Evolutionary conservation across 805 yeast genomes (phyloP), one percentile per base, ranked within the genome.

Genomic region (Komagataella pastoris): DNA sequence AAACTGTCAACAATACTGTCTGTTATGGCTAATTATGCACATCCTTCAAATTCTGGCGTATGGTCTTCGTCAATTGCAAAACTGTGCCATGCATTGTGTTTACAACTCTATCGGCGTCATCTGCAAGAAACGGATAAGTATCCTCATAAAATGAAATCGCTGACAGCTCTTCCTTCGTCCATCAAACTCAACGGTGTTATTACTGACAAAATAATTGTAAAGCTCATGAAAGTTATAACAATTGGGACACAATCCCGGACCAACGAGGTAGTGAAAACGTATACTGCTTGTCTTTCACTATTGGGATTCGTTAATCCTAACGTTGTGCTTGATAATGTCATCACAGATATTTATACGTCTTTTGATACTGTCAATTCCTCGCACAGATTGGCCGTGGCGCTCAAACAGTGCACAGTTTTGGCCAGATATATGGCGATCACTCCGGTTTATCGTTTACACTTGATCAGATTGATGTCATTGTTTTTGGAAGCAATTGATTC

Each of bases 1-100:
- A 69, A 74, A 49, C 59, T 90, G 4, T 69, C 70, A 19, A 73
- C 79, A 0, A 68, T 86, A 24, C 58, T 85, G n/a, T 80, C 80
- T 51, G 80, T 95, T 0, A 70, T 89, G 5, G 83, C 79, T 55
- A 86, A 96, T 17, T 87, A 83, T 65, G 82, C 81, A 3, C 97
- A 93, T 64, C 99, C 99, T 6, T 89, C 98, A 0, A 90, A 90
- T 63, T 65, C 73, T n/a, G 98, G 97, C 0, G 74, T 75, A n/a
- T 90, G 98, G 97, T 77, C 95, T 0, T 65, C 75, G 24, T 69
- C 82, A 3, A 76, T 91, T 30, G 74, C 95, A 0, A 78, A 78
- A 53, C 74, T 86, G 24, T 69, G 85, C n/a, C 74, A 76, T 54
- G 75, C 80, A 47, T 67, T 88, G 50, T 75, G 81, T 0, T 70